Evolutionary conservation across 2,329 filamentous ascomycete genomes (phyloP), one percentile per base, ranked within the genome.

Genomic region (Neophaeococcomyces mojaviensis): DNA sequence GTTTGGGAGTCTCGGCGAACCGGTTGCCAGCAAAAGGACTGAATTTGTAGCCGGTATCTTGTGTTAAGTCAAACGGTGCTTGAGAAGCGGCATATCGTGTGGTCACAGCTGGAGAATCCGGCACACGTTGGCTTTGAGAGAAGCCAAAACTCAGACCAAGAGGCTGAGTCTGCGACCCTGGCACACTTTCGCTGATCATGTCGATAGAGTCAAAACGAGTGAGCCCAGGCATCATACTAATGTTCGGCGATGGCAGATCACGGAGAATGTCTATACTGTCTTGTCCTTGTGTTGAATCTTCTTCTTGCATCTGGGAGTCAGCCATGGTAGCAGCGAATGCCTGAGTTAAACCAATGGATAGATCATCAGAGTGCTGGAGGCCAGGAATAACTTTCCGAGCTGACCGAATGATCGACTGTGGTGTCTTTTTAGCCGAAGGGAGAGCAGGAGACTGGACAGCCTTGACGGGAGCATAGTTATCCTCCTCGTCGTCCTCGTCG

Each of bases 251-350:
- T n/a, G 76, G 73, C 16, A 77, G 59, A 39, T 64, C 64, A 47
- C 69, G 66, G 10, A 76, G 63, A 35, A 77, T 72, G 16, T 68
- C 67, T 8, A 76, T 54, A 8, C 74, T 76, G 50, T 76, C 72
- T 51, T 71, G 64, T 49, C 73, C 66, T 39, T 44, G 58, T 39
- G 51, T 67, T 57, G 41, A 59, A 8, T 16, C 58, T 43, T 60
- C 57, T 33, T 36, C 36, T 42, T 54, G 51, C 36, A 33, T 53
- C 35, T 61, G 50, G 49, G 72, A 70, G 31, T 78, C 80, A 39
- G 86, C 88, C 79, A 96, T 84, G 1, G 88, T 95, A 10, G 87
- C 87, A 4, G 85, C 86, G 61, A 95, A 96, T 51, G 92, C 90
- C 58, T 95, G 89, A 0, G 88, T 94, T 36, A 95, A 73, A 8